Base-by-base conservation (phyloP, 2,329 filamentous ascomycete genomes). In the Aureobasidium sp. region DNA sequence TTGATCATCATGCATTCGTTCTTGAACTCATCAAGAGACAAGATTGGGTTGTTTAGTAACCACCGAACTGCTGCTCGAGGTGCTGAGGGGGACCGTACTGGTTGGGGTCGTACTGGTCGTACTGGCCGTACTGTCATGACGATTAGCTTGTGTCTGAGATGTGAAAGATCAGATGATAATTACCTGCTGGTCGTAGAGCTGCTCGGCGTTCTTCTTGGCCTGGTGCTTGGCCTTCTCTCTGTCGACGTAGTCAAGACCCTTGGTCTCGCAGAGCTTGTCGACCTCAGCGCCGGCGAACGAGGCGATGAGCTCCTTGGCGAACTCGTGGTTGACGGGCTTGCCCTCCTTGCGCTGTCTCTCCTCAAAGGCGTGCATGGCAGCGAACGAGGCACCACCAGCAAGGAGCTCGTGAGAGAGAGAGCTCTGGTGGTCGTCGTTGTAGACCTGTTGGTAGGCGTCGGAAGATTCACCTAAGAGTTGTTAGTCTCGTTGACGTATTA, bases 291-390 rank as follows among this genome's bases (percentile, higher is more conserved):
- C 88, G 32, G 87, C 89, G 62, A 92, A 79, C 63, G 86, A 88
- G 17, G 83, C 87, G 36, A 93, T 75, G 48, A 88, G 73, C 77
- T 92, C 89, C 79, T 93, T 93, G 72, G 90, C 90, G 70, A 90
- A 87, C 46, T 77, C 77, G 78, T 93, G 89, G 66, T 80, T 82
- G 68, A 92, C 86, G 7, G 82, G 73, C 79, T 91, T 86, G 77
- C 87, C 88, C 72, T 89, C 79, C 62, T 76, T 78, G 70, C 87
- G 86, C 78, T 91, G 87, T 69, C 84, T 80, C 74, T 91, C 86
- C 77, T 92, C 88, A 69, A 86, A 92, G 34, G 86, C 79, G 80
- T 91, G 91, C 83, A 93, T 88, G 69, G 86, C 90, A 66, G 84
- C 87, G 72, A 93, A 93, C 65, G 87, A 85, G 63, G 89, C 89